A percentile compares a stretch with the other conserved stretches of the same genome.
Conservation (phyloP, 768 basidiomycete genomes). For the Lactarius hatsudake region DNA sequence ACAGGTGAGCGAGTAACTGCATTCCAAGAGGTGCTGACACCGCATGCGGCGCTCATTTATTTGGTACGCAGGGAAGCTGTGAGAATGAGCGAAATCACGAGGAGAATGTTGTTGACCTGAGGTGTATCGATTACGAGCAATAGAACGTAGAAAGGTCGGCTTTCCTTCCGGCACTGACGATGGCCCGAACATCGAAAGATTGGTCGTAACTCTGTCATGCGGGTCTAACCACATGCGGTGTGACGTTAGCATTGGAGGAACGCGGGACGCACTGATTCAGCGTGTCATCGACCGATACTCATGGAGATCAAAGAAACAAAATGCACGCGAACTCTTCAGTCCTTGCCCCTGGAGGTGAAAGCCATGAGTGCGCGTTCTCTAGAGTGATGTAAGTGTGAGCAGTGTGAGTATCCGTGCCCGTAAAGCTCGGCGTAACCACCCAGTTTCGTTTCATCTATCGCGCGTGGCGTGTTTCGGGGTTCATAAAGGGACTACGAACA, state of each 20-base stretch:
- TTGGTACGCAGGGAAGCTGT: neutral
- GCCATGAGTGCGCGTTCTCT: neutral
- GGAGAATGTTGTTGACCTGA: neutral
- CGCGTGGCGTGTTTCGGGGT: neutral
- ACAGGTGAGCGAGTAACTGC: neutral
- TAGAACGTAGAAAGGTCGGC: neutral
- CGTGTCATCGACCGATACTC: neutral
- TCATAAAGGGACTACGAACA: neutral
- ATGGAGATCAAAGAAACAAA: neutral
- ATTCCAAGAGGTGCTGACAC: neutral
- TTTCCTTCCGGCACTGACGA: neutral
- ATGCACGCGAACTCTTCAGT: neutral
- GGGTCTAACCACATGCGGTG: neutral
- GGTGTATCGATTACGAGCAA: neutral
- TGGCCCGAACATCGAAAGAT: neutral
- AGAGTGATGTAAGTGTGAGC: neutral
- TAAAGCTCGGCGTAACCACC: neutral
- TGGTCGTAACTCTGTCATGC: neutral
- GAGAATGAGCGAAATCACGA: neutral
- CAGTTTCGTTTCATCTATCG: neutral
- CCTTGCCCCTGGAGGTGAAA: neutral
- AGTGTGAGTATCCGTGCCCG: neutral
- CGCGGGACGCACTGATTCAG: neutral
- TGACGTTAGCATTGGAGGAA: neutral
- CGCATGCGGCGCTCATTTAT: neutral